Evolutionary conservation across 305 asterid species (phyloP).

Genomic region (Fraxinus nigra): DNA sequence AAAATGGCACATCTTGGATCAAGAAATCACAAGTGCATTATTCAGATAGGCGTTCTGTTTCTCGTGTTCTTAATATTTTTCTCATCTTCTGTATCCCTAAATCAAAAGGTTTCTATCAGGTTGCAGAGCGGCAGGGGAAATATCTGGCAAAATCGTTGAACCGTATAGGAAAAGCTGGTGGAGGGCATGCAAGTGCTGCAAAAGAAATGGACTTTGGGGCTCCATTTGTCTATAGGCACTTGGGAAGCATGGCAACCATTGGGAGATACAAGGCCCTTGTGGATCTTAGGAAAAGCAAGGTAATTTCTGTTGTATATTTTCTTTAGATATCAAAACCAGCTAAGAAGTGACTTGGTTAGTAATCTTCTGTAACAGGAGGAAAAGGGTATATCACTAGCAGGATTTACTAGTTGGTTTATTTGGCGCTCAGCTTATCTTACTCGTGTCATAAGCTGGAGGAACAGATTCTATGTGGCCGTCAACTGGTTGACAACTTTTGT

Average conservation of each 20-base stretch:
- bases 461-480: conserved; percentile 74
- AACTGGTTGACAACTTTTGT: conserved; percentile 81
- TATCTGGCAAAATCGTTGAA: conserved; percentile 64
- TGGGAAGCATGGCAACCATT: conserved; percentile 94
- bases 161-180: conserved; percentile 65
- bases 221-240: conserved; percentile 67
- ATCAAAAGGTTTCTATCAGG: conserved; percentile 39
- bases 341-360: not conserved
- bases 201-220: conserved; percentile 50
- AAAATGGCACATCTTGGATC: not conserved
- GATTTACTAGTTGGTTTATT: conserved; percentile 76
- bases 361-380: conserved; percentile 50
- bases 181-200: conserved; percentile 66
- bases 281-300: conserved; percentile 97
- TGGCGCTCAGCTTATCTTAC: conserved; percentile 97
- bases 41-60: not conserved
- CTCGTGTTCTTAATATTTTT: not conserved
- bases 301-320: conserved; percentile 21
- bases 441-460: conserved; percentile 93
- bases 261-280: conserved; percentile 96
- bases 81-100: not conserved
- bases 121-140: conserved; percentile 96
- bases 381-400: conserved; percentile 81
- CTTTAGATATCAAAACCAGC: not conserved
- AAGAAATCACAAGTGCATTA: not conserved